These are phyloP conservation scores for Fraxinus dipetala DNA, from an alignment of 305 asterid species.

Conservation along the genomic window DNA sequence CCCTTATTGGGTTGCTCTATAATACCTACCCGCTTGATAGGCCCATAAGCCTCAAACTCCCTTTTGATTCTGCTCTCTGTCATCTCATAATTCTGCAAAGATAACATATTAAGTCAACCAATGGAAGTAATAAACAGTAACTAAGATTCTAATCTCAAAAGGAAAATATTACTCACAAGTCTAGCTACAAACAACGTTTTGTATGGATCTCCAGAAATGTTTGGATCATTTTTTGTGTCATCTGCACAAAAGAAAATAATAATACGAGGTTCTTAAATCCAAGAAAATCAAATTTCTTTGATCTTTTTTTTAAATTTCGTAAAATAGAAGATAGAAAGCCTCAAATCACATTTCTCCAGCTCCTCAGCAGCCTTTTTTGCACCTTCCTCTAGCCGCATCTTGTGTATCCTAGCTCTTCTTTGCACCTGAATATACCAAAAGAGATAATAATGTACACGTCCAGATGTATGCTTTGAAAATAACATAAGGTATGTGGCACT, in stretches of 20 bases:
- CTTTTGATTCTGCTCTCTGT: slow-evolving; percentile 91
- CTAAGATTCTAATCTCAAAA: slow-evolving; percentile 1
- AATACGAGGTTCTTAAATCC: slow-evolving; percentile 9
- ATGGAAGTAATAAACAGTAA: slow-evolving; percentile 17
- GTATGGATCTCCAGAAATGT: slow-evolving; percentile 88
- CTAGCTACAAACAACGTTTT: slow-evolving; percentile 90
- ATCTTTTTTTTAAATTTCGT: neutral
- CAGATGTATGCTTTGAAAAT: neutral
- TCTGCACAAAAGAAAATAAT: slow-evolving; percentile 44
- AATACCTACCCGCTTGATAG: slow-evolving; percentile 99
- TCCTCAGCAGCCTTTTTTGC: slow-evolving; percentile 89
- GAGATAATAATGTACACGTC: neutral
- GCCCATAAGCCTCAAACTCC: slow-evolving; percentile 97
- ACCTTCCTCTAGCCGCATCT: slow-evolving; percentile 80
- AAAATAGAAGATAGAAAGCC: neutral
- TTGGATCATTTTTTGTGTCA: slow-evolving; percentile 78
- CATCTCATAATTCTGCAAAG: slow-evolving; percentile 83
- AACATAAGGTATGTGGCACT: neutral
- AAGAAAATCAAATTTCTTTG: slow-evolving; percentile 3
- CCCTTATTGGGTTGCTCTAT: slow-evolving; percentile 44
- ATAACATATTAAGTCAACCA: slow-evolving; percentile 14
- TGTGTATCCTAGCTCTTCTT: slow-evolving; percentile 84
- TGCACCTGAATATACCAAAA: slow-evolving; percentile 43
- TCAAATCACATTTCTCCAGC: slow-evolving; percentile 69
- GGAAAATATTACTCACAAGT: slow-evolving; percentile 61